These are phyloP conservation scores for Picochlorum sp. DNA, from an alignment of 139 green algal species.

Conservation along the genomic window DNA sequence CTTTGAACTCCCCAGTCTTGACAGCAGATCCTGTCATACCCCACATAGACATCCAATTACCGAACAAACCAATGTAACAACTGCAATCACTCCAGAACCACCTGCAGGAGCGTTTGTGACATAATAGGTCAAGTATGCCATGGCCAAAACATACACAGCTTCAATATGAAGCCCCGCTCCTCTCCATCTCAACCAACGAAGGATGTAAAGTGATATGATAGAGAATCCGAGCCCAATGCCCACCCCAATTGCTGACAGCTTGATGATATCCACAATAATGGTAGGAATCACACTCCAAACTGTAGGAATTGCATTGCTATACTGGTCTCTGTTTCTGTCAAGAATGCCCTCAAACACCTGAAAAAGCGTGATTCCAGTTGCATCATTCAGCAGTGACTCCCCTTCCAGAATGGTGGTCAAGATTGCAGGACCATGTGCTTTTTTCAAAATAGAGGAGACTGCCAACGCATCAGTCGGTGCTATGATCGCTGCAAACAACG, in stretches of 20 bases:
- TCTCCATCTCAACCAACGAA: constrained; percentile 43
- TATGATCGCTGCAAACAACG: constrained; percentile 64
- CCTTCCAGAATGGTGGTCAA: constrained; percentile 68
- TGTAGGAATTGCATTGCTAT: constrained; percentile 3
- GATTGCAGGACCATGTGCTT: constrained; percentile 52
- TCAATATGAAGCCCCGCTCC: constrained; percentile 37
- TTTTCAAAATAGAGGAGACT: constrained; percentile 50
- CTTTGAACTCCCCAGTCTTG: constrained; percentile 22
- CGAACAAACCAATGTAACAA: constrained; percentile 80
- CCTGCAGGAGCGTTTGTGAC: constrained; percentile 45
- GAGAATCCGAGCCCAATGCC: constrained; percentile 50
- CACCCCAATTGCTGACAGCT: constrained; percentile 36
- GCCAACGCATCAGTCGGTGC: constrained; percentile 72
- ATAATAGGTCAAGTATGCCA: constrained; percentile 74
- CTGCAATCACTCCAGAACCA: constrained; percentile 61
- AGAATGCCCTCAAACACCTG: constrained; percentile 57
- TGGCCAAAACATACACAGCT: constrained; percentile 56
- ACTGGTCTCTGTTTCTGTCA: constrained; percentile 1
- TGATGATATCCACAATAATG: constrained; percentile 23
- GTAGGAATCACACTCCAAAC: constrained; percentile 22
- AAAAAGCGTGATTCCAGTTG: constrained; percentile 70
- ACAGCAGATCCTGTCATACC: constrained; percentile 30
- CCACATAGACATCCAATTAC: constrained; percentile 59
- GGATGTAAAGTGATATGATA: constrained; percentile 30
- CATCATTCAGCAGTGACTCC: constrained; percentile 81